These are phyloP conservation scores for Hymenoscyphus infarciens DNA, from an alignment of 2,329 filamentous ascomycete species.

Conservation along the genomic window DNA sequence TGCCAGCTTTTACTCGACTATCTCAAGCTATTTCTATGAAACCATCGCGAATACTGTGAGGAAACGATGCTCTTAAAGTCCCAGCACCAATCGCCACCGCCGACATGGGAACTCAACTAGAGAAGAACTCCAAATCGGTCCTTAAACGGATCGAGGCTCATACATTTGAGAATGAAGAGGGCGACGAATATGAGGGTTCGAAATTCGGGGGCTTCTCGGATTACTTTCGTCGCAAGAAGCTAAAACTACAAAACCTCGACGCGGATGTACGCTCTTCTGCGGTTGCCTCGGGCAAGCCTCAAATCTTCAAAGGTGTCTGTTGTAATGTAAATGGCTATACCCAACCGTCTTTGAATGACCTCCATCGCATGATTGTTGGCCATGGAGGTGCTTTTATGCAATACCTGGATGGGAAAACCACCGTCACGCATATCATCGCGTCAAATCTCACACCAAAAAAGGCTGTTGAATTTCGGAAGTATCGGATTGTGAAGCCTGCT, in stretches of 20 bases:
- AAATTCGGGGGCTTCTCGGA: conserved; percentile 86
- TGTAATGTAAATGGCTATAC: conserved; percentile 95
- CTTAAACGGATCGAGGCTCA: conserved; percentile 62
- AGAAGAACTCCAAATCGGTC: conserved; percentile 60
- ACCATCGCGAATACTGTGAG: not conserved
- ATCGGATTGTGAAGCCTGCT: conserved; percentile 88
- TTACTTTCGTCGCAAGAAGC: conserved; percentile 93
- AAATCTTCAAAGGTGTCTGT: conserved; percentile 86
- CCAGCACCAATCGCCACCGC: conserved; percentile 1
- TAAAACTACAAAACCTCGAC: conserved; percentile 95
- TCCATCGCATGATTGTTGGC: conserved; percentile 82
- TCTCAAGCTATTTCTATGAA: not conserved
- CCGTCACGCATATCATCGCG: conserved; percentile 93
- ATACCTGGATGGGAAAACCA: conserved; percentile 91
- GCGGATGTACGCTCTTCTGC: conserved; percentile 66
- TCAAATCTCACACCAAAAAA: conserved; percentile 91
- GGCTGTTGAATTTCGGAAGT: conserved; percentile 77
- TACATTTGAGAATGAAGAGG: conserved; percentile 73
- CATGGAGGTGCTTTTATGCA: conserved; percentile 95
- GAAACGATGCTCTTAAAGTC: not conserved
- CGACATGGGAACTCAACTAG: conserved; percentile 56
- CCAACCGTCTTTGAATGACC: conserved; percentile 83
- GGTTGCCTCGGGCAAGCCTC: conserved; percentile 62
- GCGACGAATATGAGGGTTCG: conserved; percentile 87
- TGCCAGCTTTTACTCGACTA: not conserved